Percentiles rank a stretch among this genome's conserved stretches.
Evolutionary conservation across 768 basidiomycete genomes (phyloP).

Genomic region (Clitopilus passeckerianus): DNA sequence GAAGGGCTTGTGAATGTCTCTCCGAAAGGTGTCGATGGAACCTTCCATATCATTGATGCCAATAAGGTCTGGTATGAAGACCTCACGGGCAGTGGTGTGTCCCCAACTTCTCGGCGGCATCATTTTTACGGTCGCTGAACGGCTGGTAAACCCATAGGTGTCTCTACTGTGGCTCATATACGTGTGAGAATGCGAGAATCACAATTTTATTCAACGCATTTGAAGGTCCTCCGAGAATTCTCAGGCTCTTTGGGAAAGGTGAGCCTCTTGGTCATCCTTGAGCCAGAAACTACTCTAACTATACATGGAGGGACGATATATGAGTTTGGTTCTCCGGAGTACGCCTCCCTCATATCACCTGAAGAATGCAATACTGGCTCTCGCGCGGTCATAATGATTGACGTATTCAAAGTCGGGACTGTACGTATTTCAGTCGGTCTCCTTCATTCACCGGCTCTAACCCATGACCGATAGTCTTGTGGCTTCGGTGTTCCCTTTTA

Average conservation of each 20-base stretch:
- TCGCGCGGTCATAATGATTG: slow-evolving; percentile 37
- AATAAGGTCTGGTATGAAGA: slow-evolving; percentile 72
- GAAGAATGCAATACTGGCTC: slow-evolving; percentile 33
- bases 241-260: slow-evolving; percentile 48
- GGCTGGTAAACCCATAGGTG: too few relatives aligned
- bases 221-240: slow-evolving; percentile 43
- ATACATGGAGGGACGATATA: slow-evolving; percentile 28
- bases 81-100: slow-evolving; percentile 60
- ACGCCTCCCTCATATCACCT: slow-evolving; percentile 28
- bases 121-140: too few relatives aligned
- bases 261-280: not conserved
- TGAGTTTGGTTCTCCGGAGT: slow-evolving; percentile 41
- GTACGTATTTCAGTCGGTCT: slow-evolving; percentile 18
- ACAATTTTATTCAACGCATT: slow-evolving; percentile 51
- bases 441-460: not conserved
- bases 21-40: slow-evolving; percentile 56
- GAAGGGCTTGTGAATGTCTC: slow-evolving; percentile 65
- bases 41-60: slow-evolving; percentile 53
- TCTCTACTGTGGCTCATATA: slow-evolving; percentile 49
- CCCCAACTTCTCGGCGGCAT: not conserved
- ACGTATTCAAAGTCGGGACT: slow-evolving; percentile 38
- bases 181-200: slow-evolving; percentile 48
- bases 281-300: not conserved
- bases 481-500: slow-evolving; percentile 41
- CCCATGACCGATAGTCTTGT: slow-evolving; percentile 28